A percentile compares a stretch with the other conserved stretches of the same genome.
Evolutionary conservation across 495 filamentous ascomycete genomes (phyloP).

Genomic region (Daldinia concentrica): DNA sequence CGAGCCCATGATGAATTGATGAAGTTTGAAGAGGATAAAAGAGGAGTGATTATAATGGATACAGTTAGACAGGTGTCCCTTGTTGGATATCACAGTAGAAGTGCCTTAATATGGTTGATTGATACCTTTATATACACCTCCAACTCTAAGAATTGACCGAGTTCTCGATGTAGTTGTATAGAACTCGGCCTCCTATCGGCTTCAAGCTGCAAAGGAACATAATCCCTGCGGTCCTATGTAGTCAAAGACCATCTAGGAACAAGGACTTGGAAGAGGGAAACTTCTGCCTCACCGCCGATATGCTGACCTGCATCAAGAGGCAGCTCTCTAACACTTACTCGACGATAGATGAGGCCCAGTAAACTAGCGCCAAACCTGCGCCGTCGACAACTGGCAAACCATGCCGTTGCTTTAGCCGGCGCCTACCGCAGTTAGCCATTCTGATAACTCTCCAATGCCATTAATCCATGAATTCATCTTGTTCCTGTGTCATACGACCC

Average conservation of each 20-base stretch:
- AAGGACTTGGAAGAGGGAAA: background rate
- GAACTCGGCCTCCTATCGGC: background rate
- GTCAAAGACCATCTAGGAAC: background rate
- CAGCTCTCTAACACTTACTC: background rate
- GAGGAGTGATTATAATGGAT: background rate
- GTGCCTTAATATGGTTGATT: background rate
- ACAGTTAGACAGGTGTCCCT: background rate
- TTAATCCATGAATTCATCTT: background rate
- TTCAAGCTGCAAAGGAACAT: background rate
- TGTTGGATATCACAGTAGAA: background rate
- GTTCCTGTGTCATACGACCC: background rate
- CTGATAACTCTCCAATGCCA: background rate
- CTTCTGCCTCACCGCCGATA: background rate
- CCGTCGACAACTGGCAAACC: background rate
- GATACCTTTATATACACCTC: background rate
- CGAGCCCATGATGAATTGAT: constrained; percentile 44
- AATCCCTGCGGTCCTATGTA: background rate
- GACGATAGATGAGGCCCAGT: background rate
- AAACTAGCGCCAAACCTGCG: background rate
- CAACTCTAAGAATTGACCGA: background rate
- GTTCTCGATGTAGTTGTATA: background rate
- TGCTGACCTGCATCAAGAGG: background rate
- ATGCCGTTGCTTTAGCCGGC: background rate
- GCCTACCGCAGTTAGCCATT: background rate
- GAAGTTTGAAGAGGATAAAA: background rate